Evolutionary conservation across 352 stramenopile genomes (phyloP), one percentile per base, ranked within the genome.

Genomic region (Globisporangium splendens): DNA sequence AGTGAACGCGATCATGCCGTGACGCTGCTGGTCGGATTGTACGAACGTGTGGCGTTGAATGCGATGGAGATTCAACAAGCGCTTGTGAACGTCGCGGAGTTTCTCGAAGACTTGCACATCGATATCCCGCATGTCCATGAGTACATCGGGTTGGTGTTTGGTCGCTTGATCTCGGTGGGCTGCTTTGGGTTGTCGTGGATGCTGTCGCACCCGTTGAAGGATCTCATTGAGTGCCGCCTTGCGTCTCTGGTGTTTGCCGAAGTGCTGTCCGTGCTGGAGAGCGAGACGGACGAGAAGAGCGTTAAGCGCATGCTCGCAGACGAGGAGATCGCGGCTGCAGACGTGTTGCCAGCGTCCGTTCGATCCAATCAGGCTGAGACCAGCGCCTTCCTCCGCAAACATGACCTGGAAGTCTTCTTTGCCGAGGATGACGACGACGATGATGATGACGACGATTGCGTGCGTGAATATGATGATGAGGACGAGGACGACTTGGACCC

Each of bases 151-250:
- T 50, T 89, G 21, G 59, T 94, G 33, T 77, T 96, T 49, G 86
- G 84, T 13, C 74, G 82, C 8, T 70, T 96, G 48, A 87, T 96
- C 46, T 69, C 72, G 28, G 77, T 70, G 1, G 86, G 86, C 18
- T 96, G 86, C 58, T 94, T 96, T 63, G 83, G 85, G 3, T 59
- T 96, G 12, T 90, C 79, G 24, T 96, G 85, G 84, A 87, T 93
- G 56, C 56, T 94, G 39, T 80, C 72, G 17, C 69, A 84, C 35
- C 75, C 68, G 7, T 54, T 91, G 39, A 53, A 62, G 18, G 73
- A 83, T 58, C 58, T 84, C 12, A 56, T 91, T 1, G 79, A 93
- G 42, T 83, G 68, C 50, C 79, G 85, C 3, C 54, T 95, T 12
- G 74, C 81, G 0, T 88, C 77, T 21, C 52, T 75, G 28, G 75